Base-by-base conservation (phyloP, 163 green algal genomes). In the Coccomyxa subellipsoidea region DNA sequence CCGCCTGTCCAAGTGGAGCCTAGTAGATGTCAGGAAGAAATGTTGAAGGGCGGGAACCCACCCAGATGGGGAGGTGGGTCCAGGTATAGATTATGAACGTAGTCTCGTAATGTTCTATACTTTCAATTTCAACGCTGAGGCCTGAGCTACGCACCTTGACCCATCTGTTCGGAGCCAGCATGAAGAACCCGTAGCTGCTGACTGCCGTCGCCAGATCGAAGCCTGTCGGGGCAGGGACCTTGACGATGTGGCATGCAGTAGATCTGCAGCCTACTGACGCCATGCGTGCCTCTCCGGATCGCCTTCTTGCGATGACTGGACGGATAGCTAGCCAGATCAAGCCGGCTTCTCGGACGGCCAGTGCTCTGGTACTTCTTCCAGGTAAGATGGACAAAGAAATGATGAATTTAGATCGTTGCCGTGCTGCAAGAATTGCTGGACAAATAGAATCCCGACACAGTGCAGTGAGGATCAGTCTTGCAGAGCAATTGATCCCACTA, bases 101-200 rank as follows among this genome's bases (percentile, higher is more conserved):
- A 31, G n/a, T n/a, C n/a, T n/a, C n/a, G n/a, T n/a, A n/a, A n/a
- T n/a, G n/a, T n/a, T n/a, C n/a, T n/a, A n/a, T n/a, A n/a, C n/a
- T n/a, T n/a, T n/a, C n/a, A n/a, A n/a, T n/a, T n/a, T n/a, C n/a
- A n/a, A n/a, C n/a, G n/a, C n/a, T n/a, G n/a, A n/a, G n/a, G n/a
- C n/a, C n/a, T n/a, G n/a, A 27, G n/a, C 71, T 54, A 31, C 10
- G 35, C 71, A 73, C 66, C 66, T 73, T 73, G 1, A 36, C 23
- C 81, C 81, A 84, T 15, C 15, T 18, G 35, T 85, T 85, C 9
- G 81, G 81, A n/a, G 54, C 37, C 69, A 79, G 81, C 25, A 69
- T 82, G 38, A 85, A 85, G 38, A 85, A 85, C 6, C 81, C 81
- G 76, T 85, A 85, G 38, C 54, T 79, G 76, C 76, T 77, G 25